phyloP scores from a whole-genome alignment of 129 eudicot genomes.

The Helianthus tuberosus region DNA sequence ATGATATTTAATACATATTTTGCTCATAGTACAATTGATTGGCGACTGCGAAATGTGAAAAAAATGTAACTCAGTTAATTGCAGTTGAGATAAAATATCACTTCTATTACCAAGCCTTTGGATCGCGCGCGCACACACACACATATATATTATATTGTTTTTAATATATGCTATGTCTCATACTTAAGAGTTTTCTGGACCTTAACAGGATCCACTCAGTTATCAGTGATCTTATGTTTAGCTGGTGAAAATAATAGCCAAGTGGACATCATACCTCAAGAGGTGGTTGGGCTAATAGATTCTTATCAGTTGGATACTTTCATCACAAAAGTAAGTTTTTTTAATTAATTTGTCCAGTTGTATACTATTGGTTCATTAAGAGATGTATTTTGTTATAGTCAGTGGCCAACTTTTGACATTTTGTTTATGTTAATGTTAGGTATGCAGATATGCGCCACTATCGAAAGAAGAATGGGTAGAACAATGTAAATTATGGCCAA shows the following conservation, averaged over 20 bases:
- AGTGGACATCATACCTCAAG: slow-evolving; percentile 48
- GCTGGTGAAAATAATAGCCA: slow-evolving; percentile 53
- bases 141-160: no score
- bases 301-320: slow-evolving; percentile 34
- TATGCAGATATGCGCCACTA: no score
- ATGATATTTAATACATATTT: no score
- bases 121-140: no score
- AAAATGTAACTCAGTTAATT: no score
- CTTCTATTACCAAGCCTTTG: no score
- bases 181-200: not conserved
- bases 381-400: slow-evolving; percentile 13
- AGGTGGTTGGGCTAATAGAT: slow-evolving; percentile 60
- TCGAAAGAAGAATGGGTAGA: no score
- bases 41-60: no score
- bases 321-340: slow-evolving; percentile 69
- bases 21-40: no score
- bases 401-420: not conserved
- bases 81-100: no score
- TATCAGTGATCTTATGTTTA: slow-evolving; percentile 69
- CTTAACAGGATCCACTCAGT: slow-evolving; percentile 54
- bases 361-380: slow-evolving; percentile 7
- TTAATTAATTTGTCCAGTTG: slow-evolving; percentile 12
- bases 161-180: no score
- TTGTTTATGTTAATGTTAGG: slow-evolving; percentile 31
- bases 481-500: no score